phyloP scores from a whole-genome alignment of 768 basidiomycete genomes.

The Leccinum imitatum region DNA sequence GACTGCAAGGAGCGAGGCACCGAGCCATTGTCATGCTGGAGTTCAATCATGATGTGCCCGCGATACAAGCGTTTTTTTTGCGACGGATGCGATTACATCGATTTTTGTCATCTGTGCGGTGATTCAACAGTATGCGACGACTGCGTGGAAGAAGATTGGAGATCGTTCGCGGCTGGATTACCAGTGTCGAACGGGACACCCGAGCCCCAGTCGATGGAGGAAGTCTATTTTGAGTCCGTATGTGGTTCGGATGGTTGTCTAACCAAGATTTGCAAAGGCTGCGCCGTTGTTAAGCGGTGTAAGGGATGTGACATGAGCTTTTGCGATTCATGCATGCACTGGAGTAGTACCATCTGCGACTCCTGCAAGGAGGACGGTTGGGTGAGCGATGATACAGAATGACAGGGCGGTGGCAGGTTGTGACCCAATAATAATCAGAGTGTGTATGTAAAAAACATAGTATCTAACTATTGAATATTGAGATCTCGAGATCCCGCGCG shows the following conservation, averaged over 20 bases:
- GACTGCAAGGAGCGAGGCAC: constrained; percentile 10
- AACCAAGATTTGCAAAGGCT: constrained; percentile 7
- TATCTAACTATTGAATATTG: too few relatives aligned
- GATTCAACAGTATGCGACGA: constrained; percentile 25
- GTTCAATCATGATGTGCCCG: constrained; percentile 16
- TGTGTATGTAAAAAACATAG: too few relatives aligned
- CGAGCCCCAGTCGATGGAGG: too few relatives aligned
- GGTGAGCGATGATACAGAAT: too few relatives aligned
- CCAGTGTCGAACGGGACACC: too few relatives aligned
- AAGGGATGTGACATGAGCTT: constrained; percentile 12
- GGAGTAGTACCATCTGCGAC: background rate
- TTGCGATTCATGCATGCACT: constrained; percentile 14
- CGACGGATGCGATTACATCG: constrained; percentile 23
- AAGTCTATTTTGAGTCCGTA: constrained; percentile 2
- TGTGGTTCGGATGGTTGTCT: background rate
- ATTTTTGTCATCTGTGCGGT: constrained; percentile 17
- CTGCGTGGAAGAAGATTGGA: constrained; percentile 28
- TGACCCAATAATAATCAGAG: too few relatives aligned
- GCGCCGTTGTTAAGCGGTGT: constrained; percentile 9
- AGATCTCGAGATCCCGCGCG: too few relatives aligned
- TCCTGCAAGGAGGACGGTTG: too few relatives aligned
- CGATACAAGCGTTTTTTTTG: constrained; percentile 21
- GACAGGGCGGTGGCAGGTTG: too few relatives aligned
- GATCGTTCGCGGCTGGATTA: background rate
- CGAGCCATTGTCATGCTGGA: too few relatives aligned